Conservation (phyloP, 768 basidiomycete species). For the Tricholoma sp. region DNA sequence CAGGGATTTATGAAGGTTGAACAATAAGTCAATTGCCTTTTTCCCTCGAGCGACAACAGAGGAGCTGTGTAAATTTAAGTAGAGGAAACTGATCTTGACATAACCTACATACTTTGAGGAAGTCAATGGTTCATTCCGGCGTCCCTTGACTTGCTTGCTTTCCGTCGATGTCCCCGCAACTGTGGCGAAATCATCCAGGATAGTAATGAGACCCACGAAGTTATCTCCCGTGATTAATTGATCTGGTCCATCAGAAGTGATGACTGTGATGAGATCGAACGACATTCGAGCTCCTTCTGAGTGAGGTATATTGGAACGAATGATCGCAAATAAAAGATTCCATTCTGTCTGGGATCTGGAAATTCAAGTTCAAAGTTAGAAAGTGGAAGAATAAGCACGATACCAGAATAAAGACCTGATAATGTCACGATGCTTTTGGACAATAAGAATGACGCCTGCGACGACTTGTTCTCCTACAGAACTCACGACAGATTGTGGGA, state of each 20-base stretch:
- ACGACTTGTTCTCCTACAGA: conserved; percentile 91
- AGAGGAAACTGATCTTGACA: background rate
- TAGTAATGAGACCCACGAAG: conserved; percentile 68
- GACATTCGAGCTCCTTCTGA: conserved; percentile 84
- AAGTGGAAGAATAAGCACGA: background rate
- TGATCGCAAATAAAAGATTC: conserved; percentile 85
- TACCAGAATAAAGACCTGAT: conserved; percentile 45
- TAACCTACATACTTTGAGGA: conserved; percentile 40
- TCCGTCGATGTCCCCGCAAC: conserved; percentile 58
- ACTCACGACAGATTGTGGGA: conserved; percentile 71
- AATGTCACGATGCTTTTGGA: conserved; percentile 71
- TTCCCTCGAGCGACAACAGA: conserved; percentile 76
- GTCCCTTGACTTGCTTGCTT: conserved; percentile 48
- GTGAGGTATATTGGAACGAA: conserved; percentile 81
- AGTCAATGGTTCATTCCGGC: conserved; percentile 44
- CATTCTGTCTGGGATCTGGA: conserved; percentile 88
- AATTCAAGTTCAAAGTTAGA: conserved; percentile 1
- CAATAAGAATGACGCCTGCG: conserved; percentile 71
- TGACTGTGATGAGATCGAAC: conserved; percentile 66
- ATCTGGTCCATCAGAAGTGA: conserved; percentile 59
- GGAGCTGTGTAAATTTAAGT: conserved; percentile 41
- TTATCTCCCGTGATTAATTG: conserved; percentile 72
- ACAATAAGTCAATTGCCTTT: conserved; percentile 76
- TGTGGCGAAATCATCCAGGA: conserved; percentile 84
- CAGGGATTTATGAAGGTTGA: conserved; percentile 64